These are phyloP conservation scores for Microcos paniculata DNA, from an alignment of 345 rosid genomes.

Conservation along the genomic window DNA sequence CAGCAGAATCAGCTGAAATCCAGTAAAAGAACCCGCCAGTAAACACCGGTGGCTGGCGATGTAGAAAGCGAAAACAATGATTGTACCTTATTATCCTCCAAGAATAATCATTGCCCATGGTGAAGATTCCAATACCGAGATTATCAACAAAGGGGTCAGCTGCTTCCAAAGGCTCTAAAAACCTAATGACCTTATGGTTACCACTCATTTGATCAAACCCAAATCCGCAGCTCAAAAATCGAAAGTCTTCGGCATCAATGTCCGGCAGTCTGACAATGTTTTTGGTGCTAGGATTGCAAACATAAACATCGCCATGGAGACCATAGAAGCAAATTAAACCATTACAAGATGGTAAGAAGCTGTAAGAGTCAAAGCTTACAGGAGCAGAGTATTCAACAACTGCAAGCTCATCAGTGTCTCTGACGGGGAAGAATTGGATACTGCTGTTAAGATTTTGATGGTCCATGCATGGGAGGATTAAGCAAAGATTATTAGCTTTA, in stretches of 20 bases:
- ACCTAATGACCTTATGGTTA: constrained; percentile 1
- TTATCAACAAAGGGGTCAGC: not conserved
- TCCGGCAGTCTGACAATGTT: not conserved
- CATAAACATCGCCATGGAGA: not conserved
- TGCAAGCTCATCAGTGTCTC: not conserved
- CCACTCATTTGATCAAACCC: constrained; percentile 16
- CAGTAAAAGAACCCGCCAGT: constrained; percentile 18
- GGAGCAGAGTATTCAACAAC: constrained; percentile 2
- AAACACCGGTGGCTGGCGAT: constrained; percentile 14
- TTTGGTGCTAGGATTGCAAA: constrained; percentile 19
- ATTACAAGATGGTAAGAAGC: constrained; percentile 21
- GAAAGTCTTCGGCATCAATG: not conserved
- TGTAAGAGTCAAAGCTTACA: constrained; percentile 8
- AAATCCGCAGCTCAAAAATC: constrained; percentile 21
- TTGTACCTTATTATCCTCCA: not conserved
- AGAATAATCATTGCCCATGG: not conserved
- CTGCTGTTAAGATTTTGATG: not conserved
- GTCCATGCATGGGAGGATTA: constrained; percentile 1
- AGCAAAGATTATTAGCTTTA: not conserved
- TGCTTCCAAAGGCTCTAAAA: not conserved
- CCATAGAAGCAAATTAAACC: constrained; percentile 27
- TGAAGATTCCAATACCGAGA: constrained; percentile 6
- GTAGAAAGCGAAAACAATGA: not conserved
- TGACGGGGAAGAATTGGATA: constrained; percentile 3
- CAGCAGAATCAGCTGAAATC: not conserved